Conservation (phyloP, 78 protist genomes). For the Planoprotostelium fungivorum region DNA sequence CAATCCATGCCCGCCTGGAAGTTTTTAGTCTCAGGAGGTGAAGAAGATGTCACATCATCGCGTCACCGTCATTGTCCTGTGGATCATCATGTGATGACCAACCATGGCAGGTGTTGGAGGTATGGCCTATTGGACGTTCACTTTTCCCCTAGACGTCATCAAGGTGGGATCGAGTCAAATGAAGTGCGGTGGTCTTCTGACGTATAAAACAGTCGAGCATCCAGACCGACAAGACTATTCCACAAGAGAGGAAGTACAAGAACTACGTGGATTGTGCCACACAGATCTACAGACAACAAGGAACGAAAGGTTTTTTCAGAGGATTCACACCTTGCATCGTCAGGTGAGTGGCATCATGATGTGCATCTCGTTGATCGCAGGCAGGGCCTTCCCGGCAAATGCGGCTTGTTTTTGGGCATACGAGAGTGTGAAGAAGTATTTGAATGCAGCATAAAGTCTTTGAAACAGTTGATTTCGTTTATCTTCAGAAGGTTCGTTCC, state of each 20-base stretch:
- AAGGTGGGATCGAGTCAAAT: constrained; percentile 1
- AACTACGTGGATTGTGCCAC: constrained; percentile 27
- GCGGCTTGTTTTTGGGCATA: constrained; percentile 41
- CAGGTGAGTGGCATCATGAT: neutral
- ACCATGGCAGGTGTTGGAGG: constrained; percentile 52
- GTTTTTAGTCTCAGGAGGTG: constrained; percentile 41
- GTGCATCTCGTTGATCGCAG: neutral
- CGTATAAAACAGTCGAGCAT: constrained; percentile 16
- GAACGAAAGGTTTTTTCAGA: constrained; percentile 42
- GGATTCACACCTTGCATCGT: constrained; percentile 64
- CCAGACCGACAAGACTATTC: constrained; percentile 49
- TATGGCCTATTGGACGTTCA: constrained; percentile 69
- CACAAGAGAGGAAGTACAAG: constrained; percentile 26
- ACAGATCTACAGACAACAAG: constrained; percentile 56
- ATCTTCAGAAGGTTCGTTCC: too few species aligned
- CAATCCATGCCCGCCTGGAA: constrained; percentile 24
- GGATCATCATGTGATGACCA: too few species aligned
- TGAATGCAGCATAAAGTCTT: too few species aligned
- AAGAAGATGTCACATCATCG: neutral
- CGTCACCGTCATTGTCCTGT: too few species aligned
- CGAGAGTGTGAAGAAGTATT: neutral
- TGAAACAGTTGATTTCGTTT: too few species aligned
- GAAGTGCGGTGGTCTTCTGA: neutral
- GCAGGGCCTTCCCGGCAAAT: constrained; percentile 47
- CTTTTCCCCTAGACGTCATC: constrained; percentile 66